Conservation (phyloP, 2,329 filamentous ascomycete genomes). For the Dothideomycetes sp. region DNA sequence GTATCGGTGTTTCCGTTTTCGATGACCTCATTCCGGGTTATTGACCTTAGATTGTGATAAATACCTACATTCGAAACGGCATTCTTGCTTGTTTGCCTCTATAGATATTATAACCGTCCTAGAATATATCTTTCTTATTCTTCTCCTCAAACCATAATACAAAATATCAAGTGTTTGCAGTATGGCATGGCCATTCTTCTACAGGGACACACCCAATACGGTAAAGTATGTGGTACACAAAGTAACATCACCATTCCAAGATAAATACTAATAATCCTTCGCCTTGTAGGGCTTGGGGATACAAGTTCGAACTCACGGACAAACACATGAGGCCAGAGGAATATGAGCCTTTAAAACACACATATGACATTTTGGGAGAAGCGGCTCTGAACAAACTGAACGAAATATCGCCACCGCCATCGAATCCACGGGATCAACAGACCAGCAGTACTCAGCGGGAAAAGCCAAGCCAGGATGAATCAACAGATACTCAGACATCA, state of each 20-base stretch:
- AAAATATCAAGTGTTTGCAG: too few species aligned
- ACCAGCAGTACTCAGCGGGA: conserved; percentile 19
- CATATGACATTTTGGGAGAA: conserved; percentile 61
- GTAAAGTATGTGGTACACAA: neutral
- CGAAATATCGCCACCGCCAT: conserved; percentile 45
- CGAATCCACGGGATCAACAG: conserved; percentile 28
- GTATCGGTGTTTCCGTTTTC: too few species aligned
- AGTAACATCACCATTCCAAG: too few species aligned
- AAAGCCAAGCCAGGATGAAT: conserved; percentile 2
- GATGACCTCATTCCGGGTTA: too few species aligned
- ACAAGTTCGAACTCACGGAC: conserved; percentile 60
- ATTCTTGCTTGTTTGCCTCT: too few species aligned
- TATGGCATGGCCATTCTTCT: neutral
- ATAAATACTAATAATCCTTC: too few species aligned
- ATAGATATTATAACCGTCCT: too few species aligned
- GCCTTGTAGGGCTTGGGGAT: conserved; percentile 55
- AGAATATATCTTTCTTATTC: too few species aligned
- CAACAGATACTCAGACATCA: conserved; percentile 8
- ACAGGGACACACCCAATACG: neutral
- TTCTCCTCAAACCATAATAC: too few species aligned
- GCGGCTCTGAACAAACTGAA: conserved; percentile 57
- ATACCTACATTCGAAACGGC: too few species aligned
- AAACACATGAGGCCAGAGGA: conserved; percentile 54
- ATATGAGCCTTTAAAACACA: conserved; percentile 50
- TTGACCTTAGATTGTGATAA: too few species aligned